These are phyloP conservation scores for Colletotrichum sp. DNA, from an alignment of 2,329 filamentous ascomycete genomes.

Conservation along the genomic window DNA sequence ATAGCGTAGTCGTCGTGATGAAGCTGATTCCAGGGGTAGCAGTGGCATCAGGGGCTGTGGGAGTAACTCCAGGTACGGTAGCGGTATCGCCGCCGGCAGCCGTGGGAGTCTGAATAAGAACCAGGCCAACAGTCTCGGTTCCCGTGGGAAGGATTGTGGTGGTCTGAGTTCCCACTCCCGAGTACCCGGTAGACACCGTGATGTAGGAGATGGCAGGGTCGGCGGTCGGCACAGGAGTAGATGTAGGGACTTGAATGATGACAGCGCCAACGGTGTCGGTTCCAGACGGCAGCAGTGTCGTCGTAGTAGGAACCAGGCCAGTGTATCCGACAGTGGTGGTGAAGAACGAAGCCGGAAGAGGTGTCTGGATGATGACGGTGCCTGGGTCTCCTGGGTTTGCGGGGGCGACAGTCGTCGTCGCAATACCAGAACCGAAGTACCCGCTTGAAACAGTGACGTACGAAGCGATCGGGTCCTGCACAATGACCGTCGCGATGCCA, in stretches of 20 bases:
- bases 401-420: background rate
- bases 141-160: background rate
- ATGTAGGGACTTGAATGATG: background rate
- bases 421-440: background rate
- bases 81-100: background rate
- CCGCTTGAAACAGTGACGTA: background rate
- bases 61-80: background rate
- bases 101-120: constrained; percentile 11
- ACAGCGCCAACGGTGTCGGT: constrained; percentile 1
- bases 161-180: background rate
- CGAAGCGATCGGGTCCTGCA: background rate
- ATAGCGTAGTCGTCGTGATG: background rate
- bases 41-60: background rate
- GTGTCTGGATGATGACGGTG: constrained; percentile 6
- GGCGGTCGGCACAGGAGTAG: background rate
- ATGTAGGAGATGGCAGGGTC: background rate
- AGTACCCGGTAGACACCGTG: constrained; percentile 5
- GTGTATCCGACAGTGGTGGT: constrained; percentile 6
- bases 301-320: background rate
- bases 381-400: background rate
- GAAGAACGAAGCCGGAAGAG: background rate
- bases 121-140: background rate
- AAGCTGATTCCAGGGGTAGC: background rate
- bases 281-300: constrained; percentile 5
- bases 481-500: background rate